Evolutionary conservation across 2,329 filamentous ascomycete species (phyloP), one percentile per base, ranked within the genome.

Genomic region (Dothideomycetidae sp.): DNA sequence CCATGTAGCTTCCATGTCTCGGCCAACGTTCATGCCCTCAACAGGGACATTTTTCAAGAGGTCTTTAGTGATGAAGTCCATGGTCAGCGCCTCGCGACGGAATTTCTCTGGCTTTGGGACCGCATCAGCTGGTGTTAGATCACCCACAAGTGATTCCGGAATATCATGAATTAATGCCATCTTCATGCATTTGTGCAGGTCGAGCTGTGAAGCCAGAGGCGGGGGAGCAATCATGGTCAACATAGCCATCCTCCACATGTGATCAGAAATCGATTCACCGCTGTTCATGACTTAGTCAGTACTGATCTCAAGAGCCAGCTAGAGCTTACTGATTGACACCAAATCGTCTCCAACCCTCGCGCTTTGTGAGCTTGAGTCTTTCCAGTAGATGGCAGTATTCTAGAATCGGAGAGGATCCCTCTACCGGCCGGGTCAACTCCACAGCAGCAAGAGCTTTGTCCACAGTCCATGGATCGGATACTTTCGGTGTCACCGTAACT

Each of bases 51-150:
- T n/a, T n/a, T n/a, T n/a, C n/a, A n/a, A n/a, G n/a, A n/a, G n/a
- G n/a, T n/a, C n/a, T n/a, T n/a, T n/a, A n/a, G n/a, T n/a, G n/a
- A 41, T 41, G 21, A 34, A 41, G 18, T 41, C 39, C 37, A 41
- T 41, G 19, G 26, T 41, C 26, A 15, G 13, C 16, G 29, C 21
- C 33, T 41, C 39, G 13, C 39, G 39, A 16, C 34, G 37, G 17
- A 17, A 14, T 31, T 41, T 41, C 39, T 41, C 39, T 17, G 16
- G 12, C 17, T 41, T 41, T 33, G 36, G 18, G 26, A 41, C 38
- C 12, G 26, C 34, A 29, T 41, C 39, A 12, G 26, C 36, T 23
- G 39, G 39, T 32, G 39, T 41, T 17, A 41, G 32, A 38, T 41
- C 39, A 26, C 39, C 39, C 18, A 41, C 38, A 14, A 41, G 15